These are phyloP conservation scores for Fusarium sp. DNA, from an alignment of 2,329 filamentous ascomycete species.

Conservation along the genomic window DNA sequence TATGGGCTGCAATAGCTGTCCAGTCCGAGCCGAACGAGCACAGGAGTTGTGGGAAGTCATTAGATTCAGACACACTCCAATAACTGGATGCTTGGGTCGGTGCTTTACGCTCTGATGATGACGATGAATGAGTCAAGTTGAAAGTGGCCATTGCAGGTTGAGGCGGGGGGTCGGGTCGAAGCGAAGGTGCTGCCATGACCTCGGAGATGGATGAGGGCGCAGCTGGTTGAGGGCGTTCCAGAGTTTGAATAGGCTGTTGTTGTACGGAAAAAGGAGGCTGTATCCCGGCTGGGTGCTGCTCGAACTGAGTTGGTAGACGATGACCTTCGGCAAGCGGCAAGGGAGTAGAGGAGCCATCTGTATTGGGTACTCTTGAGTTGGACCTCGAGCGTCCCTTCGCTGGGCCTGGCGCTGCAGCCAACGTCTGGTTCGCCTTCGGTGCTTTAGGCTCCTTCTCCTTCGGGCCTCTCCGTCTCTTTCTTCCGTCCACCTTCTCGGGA, in stretches of 20 bases:
- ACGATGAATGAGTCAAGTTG: conserved; percentile 60
- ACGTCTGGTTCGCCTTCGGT: conserved; percentile 55
- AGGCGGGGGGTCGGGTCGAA: conserved; percentile 65
- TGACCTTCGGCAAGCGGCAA: conserved; percentile 54
- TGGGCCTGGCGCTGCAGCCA: conserved; percentile 60
- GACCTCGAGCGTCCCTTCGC: conserved; percentile 65
- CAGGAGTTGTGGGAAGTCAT: conserved; percentile 79
- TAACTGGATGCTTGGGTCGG: conserved; percentile 79
- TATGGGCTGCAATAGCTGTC: conserved; percentile 77
- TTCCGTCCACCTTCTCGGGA: conserved; percentile 59
- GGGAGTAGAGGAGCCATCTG: conserved; percentile 57
- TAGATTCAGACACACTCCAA: conserved; percentile 86
- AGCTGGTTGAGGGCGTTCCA: conserved; percentile 53
- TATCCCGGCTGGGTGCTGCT: conserved; percentile 56
- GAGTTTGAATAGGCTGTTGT: conserved; percentile 41
- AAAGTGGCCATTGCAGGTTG: conserved; percentile 63
- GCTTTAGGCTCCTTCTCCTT: conserved; percentile 58
- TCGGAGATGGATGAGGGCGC: conserved; percentile 59
- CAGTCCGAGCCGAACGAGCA: conserved; percentile 84
- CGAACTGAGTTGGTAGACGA: conserved; percentile 58
- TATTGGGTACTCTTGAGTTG: conserved; percentile 62
- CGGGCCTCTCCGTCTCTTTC: conserved; percentile 53
- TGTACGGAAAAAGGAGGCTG: conserved; percentile 57
- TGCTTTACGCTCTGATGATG: conserved; percentile 59
- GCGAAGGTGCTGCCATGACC: conserved; percentile 67